phyloP scores from a whole-genome alignment of 1,284 basidiomycete genomes.

The Pseudomicrostroma phylloplanum region DNA sequence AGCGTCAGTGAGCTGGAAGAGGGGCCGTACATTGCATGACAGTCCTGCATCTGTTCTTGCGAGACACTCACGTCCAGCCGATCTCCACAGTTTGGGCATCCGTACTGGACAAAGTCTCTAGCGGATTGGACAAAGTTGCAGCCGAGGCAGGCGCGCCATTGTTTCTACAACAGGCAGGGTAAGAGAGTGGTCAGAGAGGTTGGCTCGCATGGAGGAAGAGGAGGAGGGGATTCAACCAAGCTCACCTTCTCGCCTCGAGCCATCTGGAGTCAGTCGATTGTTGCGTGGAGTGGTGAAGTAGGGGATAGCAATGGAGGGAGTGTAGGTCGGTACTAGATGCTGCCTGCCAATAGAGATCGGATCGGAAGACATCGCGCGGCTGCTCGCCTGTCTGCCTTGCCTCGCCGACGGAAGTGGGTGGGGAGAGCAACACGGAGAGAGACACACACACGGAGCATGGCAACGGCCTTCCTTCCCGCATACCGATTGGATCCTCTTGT shows the following conservation, averaged over 20 bases:
- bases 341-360: no score
- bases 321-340: no score
- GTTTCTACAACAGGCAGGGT: neutral
- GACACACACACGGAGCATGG: no score
- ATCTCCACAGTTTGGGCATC: slow-evolving; percentile 96
- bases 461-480: no score
- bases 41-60: neutral
- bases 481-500: no score
- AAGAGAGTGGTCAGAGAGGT: neutral
- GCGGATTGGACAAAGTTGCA: slow-evolving; percentile 84
- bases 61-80: slow-evolving; percentile 68
- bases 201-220: neutral
- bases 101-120: slow-evolving; percentile 73
- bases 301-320: no score
- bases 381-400: no score
- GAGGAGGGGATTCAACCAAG: neutral
- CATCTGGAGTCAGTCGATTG: neutral
- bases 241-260: slow-evolving; percentile 6
- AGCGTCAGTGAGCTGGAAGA: neutral
- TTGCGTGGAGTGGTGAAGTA: no score
- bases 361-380: no score
- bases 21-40: neutral
- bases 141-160: slow-evolving; percentile 71
- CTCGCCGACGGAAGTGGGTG: no score
- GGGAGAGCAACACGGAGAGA: no score